These are phyloP conservation scores for Calocybe gangraenosa DNA, from an alignment of 768 basidiomycete genomes.

Conservation along the genomic window DNA sequence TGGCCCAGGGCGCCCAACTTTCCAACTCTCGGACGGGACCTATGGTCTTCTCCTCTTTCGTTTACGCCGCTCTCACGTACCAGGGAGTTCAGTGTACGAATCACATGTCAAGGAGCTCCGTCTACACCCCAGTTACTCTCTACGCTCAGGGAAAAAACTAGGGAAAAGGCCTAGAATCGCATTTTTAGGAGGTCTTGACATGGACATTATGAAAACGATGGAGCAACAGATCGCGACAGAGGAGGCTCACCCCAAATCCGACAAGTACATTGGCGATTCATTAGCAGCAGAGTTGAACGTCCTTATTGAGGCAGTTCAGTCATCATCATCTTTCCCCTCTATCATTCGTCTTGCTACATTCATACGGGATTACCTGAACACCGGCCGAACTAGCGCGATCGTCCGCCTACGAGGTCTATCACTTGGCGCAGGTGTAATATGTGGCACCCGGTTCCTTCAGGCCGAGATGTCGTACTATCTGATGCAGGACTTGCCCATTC, in stretches of 20 bases:
- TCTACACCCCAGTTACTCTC: conserved; percentile 6
- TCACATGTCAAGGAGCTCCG: conserved; percentile 17
- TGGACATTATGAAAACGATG: neutral
- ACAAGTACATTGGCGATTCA: conserved; percentile 5
- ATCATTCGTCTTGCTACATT: conserved; percentile 25
- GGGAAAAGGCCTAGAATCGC: neutral
- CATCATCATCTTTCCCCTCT: conserved; percentile 17
- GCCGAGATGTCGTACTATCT: conserved; percentile 43
- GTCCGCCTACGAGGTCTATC: conserved; percentile 28
- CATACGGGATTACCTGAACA: conserved; percentile 27
- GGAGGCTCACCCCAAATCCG: conserved; percentile 4
- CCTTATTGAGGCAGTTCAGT: conserved; percentile 1
- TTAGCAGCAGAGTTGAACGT: conserved; percentile 4
- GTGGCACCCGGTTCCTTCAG: conserved; percentile 27
- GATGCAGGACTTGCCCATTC: conserved; percentile 18
- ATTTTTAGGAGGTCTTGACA: neutral
- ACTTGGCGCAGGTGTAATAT: conserved; percentile 16
- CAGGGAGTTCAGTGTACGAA: conserved; percentile 8
- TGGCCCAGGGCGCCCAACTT: conserved; percentile 21
- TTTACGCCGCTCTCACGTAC: conserved; percentile 14
- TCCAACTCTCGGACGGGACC: conserved; percentile 30
- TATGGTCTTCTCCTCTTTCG: conserved; percentile 30
- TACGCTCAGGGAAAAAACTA: neutral
- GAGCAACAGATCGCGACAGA: neutral
- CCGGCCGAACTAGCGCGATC: conserved; percentile 30